Evolutionary conservation across 352 stramenopile genomes (phyloP).

Genomic region (Globisporangium spinosum): DNA sequence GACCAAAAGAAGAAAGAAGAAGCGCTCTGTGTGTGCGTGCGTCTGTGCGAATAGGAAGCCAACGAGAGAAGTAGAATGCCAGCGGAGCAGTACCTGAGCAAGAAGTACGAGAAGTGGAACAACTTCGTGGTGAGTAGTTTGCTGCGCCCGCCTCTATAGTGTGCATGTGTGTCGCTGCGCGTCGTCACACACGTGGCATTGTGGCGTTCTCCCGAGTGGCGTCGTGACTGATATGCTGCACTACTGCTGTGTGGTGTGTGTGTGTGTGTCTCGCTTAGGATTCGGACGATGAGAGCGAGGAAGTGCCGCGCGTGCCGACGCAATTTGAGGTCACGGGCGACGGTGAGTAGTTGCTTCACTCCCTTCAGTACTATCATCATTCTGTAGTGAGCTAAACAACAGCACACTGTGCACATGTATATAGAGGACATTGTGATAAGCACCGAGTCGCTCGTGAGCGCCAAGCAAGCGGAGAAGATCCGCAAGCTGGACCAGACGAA

Average conservation of each 20-base stretch:
- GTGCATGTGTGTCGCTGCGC: neutral
- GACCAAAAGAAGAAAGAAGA: neutral
- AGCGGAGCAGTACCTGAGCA: constrained; percentile 72
- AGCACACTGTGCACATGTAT: neutral
- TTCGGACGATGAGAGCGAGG: constrained; percentile 40
- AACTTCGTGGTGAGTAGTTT: constrained; percentile 61
- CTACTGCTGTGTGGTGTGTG: neutral
- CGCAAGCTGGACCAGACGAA: constrained; percentile 71
- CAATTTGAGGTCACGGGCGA: constrained; percentile 82
- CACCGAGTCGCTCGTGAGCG: constrained; percentile 59
- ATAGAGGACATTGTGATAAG: constrained; percentile 77
- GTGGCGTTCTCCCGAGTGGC: neutral
- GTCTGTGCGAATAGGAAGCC: neutral
- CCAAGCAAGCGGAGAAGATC: constrained; percentile 63
- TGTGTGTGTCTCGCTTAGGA: constrained; percentile 22
- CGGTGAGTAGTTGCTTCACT: constrained; percentile 32
- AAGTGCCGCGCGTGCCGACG: constrained; percentile 60
- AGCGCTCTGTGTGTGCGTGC: neutral
- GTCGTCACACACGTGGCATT: neutral
- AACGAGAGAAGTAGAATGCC: constrained; percentile 22
- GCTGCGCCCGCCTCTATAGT: neutral
- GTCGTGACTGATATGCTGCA: neutral
- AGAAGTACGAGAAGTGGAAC: constrained; percentile 89
- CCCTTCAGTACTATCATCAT: neutral
- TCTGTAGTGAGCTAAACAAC: neutral